These are phyloP conservation scores for Akanthomyces muscarius DNA, from an alignment of 2,329 filamentous ascomycete genomes.

Conservation along the genomic window DNA sequence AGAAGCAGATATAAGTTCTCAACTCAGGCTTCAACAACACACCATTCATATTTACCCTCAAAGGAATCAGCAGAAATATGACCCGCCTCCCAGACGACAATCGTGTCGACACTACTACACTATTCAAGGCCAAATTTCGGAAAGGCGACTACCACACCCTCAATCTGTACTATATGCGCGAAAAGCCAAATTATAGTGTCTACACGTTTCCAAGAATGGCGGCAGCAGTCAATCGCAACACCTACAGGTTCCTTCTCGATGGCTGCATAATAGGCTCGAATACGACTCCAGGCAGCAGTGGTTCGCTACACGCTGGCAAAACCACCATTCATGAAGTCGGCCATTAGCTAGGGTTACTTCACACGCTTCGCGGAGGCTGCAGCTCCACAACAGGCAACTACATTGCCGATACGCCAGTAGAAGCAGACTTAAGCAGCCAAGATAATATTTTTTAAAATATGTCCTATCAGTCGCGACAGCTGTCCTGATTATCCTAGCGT, in stretches of 20 bases:
- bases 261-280: constrained; percentile 37
- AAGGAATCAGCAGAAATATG: background rate
- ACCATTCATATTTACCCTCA: background rate
- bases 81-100: background rate
- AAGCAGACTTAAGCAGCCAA: too few species aligned
- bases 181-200: constrained; percentile 33
- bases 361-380: constrained; percentile 44
- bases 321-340: constrained; percentile 41
- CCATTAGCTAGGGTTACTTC: constrained; percentile 47
- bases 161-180: constrained; percentile 44
- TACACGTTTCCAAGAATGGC: constrained; percentile 42
- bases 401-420: background rate
- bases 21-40: background rate
- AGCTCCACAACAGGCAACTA: constrained; percentile 32
- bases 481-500: constrained; percentile 30
- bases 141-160: constrained; percentile 39
- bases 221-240: constrained; percentile 21
- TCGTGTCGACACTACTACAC: too few species aligned
- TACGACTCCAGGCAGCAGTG: constrained; percentile 34
- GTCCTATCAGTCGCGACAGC: constrained; percentile 34
- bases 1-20: background rate
- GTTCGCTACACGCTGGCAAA: constrained; percentile 32
- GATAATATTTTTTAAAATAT: constrained; percentile 23
- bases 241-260: constrained; percentile 34
- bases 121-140: constrained; percentile 29